Conservation (phyloP, 495 filamentous ascomycete species). For the Tuber aestivum region DNA sequence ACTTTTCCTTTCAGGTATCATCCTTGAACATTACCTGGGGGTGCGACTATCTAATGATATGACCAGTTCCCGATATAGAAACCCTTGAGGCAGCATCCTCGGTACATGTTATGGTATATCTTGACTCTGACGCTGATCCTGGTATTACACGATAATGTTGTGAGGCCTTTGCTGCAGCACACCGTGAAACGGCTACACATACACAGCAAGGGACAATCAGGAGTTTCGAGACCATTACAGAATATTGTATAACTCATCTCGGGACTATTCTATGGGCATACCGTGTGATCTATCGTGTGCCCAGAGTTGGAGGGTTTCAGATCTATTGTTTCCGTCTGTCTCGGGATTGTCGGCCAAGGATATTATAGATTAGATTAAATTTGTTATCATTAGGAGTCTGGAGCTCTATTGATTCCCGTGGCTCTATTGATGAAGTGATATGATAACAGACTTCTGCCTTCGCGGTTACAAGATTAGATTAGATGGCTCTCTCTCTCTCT, state of each 20-base stretch:
- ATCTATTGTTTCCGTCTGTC: background rate
- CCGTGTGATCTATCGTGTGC: background rate
- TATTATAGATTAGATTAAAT: background rate
- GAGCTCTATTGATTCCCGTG: background rate
- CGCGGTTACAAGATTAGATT: background rate
- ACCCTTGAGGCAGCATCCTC: background rate
- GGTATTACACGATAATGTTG: background rate
- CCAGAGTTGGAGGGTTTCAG: background rate
- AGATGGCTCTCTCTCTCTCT: background rate
- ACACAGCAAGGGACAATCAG: background rate
- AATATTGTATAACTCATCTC: background rate
- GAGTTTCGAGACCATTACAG: background rate
- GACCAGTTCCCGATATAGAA: background rate
- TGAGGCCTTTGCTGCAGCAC: background rate
- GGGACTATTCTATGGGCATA: too few relatives aligned
- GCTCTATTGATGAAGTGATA: background rate
- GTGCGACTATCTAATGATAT: background rate
- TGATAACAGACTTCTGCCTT: background rate
- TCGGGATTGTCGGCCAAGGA: background rate
- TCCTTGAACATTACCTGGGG: too few relatives aligned
- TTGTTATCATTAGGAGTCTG: background rate
- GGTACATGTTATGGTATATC: background rate
- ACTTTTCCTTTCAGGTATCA: too few relatives aligned
- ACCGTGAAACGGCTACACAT: background rate
- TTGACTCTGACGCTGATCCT: background rate